A percentile compares a stretch with the other conserved stretches of the same genome.
Conservation (phyloP, 2,329 filamentous ascomycete genomes). For the Cytospora piceicola region DNA sequence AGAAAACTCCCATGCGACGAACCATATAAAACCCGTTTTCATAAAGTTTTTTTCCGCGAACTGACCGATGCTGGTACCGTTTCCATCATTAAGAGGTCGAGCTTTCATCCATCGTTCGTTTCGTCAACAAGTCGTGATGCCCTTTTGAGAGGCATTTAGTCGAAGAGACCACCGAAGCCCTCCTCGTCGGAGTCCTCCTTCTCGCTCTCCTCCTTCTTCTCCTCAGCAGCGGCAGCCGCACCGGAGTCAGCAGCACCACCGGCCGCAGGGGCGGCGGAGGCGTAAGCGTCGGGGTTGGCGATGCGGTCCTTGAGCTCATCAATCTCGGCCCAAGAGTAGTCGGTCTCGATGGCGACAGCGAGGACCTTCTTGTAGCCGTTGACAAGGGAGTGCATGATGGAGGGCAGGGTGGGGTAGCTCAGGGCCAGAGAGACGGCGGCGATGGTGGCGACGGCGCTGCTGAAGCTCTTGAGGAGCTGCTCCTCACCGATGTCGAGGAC, state of each 20-base stretch:
- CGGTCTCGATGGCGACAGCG: conserved; percentile 85
- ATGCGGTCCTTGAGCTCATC: conserved; percentile 99
- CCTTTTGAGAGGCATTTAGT: conserved; percentile 19
- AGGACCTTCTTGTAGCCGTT: conserved; percentile 98
- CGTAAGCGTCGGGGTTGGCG: conserved; percentile 97
- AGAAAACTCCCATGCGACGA: conserved; percentile 26
- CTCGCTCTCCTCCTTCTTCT: conserved; percentile 65
- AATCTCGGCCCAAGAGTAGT: conserved; percentile 93
- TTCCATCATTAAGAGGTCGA: conserved; percentile 11
- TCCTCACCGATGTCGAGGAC: conserved; percentile 95
- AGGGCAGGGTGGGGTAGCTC: conserved; percentile 95
- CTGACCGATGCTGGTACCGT: conserved; percentile 12
- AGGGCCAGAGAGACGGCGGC: conserved; percentile 87
- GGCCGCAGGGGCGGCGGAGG: conserved; percentile 75
- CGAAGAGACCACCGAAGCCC: conserved; percentile 76
- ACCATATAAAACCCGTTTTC: conserved; percentile 23
- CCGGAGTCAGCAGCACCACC: conserved; percentile 54
- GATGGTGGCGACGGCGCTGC: conserved; percentile 81
- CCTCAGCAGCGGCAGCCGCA: conserved; percentile 54
- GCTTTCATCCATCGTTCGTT: conserved; percentile 23
- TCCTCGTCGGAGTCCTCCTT: conserved; percentile 71
- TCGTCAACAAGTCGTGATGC: conserved; percentile 8
- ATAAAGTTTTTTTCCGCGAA: conserved; percentile 9
- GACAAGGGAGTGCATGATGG: conserved; percentile 93
- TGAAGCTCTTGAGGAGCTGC: conserved; percentile 86